Conservation (phyloP, 495 filamentous ascomycete genomes). For the Xylaria telfairii region DNA sequence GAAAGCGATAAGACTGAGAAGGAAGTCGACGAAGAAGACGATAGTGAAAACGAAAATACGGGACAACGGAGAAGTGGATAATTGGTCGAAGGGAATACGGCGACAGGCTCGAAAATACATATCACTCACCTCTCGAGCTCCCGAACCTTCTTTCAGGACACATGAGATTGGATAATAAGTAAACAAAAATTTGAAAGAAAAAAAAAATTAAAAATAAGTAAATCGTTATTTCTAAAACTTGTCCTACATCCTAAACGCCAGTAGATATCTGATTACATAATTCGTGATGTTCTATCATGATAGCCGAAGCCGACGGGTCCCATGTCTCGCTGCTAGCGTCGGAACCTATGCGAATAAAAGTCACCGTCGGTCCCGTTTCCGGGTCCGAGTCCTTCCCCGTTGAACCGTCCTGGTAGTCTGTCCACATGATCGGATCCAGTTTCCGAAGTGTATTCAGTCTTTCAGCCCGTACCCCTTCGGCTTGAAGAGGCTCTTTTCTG, state of each 20-base stretch:
- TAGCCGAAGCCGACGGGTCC: conserved; percentile 34
- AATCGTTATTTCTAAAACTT: conserved; percentile 11
- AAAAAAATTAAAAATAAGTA: background rate
- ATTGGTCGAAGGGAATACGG: background rate
- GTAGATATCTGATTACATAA: conserved; percentile 21
- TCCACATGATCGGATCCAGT: conserved; percentile 35
- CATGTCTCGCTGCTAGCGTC: conserved; percentile 30
- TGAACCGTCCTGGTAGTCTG: conserved; percentile 27
- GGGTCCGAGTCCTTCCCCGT: conserved; percentile 11
- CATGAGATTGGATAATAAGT: background rate
- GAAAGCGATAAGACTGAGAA: background rate
- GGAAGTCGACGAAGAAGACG: background rate
- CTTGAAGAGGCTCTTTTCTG: conserved; percentile 30
- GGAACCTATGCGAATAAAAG: conserved; percentile 37
- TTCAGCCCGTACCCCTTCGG: conserved; percentile 35
- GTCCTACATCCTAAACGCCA: conserved; percentile 9
- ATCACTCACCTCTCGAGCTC: background rate
- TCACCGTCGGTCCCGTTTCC: conserved; percentile 21
- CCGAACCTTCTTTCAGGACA: background rate
- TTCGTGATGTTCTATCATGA: conserved; percentile 31
- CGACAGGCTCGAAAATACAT: background rate
- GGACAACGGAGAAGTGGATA: background rate
- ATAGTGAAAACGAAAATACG: background rate
- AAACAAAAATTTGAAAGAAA: background rate
- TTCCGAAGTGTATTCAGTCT: conserved; percentile 32